phyloP scores from a whole-genome alignment of 139 green algal species.

The Astrephomene gubernaculifera region DNA sequence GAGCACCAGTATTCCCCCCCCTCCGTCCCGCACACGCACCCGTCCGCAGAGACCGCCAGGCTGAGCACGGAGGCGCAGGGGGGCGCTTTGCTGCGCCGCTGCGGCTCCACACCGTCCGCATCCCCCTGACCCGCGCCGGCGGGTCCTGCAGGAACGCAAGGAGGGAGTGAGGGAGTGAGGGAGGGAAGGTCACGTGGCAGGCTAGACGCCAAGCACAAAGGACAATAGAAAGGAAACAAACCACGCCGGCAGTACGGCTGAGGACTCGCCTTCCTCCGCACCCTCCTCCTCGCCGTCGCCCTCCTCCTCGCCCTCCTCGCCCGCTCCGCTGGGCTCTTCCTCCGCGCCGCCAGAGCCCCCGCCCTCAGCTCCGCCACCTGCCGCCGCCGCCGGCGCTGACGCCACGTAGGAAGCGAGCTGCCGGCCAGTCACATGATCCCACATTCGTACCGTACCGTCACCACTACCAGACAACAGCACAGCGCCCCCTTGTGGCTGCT shows the following conservation, averaged over 20 bases:
- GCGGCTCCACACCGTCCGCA: slow-evolving; percentile 16
- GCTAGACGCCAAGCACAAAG: too few species aligned
- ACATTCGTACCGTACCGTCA: slow-evolving; percentile 81
- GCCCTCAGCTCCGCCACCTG: background rate
- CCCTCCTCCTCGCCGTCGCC: background rate
- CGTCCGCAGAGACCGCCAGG: slow-evolving; percentile 44
- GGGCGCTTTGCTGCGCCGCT: slow-evolving; percentile 12
- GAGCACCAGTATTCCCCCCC: too few species aligned
- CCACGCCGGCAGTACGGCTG: background rate
- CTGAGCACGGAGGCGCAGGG: slow-evolving; percentile 46
- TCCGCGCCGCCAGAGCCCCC: background rate
- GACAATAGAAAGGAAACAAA: too few species aligned
- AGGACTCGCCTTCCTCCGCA: background rate
- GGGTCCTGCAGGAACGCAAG: background rate
- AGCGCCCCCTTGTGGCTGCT: background rate
- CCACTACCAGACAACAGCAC: slow-evolving; percentile 74
- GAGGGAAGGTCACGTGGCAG: too few species aligned
- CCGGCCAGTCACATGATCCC: slow-evolving; percentile 64
- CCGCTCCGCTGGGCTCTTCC: background rate
- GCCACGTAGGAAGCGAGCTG: slow-evolving; percentile 52
- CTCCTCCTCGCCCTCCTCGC: background rate
- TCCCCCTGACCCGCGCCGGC: background rate
- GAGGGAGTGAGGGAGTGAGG: background rate
- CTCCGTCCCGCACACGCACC: slow-evolving; percentile 29
- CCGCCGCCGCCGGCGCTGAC: slow-evolving; percentile 21